Percentiles rank a stretch among this genome's conserved stretches.
phyloP scores from a whole-genome alignment of 169 alveolate genomes.

The Cryptosporidium ubiquitum region DNA sequence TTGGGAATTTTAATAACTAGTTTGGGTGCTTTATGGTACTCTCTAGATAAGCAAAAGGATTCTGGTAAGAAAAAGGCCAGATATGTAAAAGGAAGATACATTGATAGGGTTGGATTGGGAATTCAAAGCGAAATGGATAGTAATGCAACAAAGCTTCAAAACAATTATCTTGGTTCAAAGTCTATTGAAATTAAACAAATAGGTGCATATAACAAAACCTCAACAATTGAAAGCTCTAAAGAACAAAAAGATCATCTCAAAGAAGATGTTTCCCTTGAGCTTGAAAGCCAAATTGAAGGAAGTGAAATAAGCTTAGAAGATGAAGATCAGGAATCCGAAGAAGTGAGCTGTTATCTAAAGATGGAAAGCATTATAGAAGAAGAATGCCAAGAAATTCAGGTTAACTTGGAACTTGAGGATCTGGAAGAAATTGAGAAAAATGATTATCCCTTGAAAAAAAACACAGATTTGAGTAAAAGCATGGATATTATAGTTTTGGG shows the following conservation, averaged over 20 bases:
- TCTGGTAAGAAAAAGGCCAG: neutral
- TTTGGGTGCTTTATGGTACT: constrained; percentile 73
- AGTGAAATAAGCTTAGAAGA: neutral
- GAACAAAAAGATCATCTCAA: neutral
- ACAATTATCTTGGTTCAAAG: neutral
- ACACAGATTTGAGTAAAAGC: neutral
- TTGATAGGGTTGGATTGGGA: constrained; percentile 20
- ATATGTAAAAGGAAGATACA: constrained; percentile 46
- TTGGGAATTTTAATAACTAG: constrained; percentile 46
- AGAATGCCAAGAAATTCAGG: neutral
- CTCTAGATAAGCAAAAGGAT: constrained; percentile 23
- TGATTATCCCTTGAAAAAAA: neutral
- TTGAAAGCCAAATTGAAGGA: neutral
- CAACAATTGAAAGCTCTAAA: neutral
- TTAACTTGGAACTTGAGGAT: neutral
- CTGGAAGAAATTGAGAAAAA: neutral
- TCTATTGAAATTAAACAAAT: neutral
- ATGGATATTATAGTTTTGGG: neutral
- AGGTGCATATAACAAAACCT: neutral
- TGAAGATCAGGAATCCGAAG: neutral
- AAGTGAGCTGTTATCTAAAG: neutral
- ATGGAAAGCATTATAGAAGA: neutral
- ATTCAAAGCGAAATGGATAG: neutral
- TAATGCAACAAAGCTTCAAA: neutral
- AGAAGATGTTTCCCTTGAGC: neutral